Evolutionary conservation across 108 stramenopile genomes (phyloP), one percentile per base, ranked within the genome.

Genomic region (Cyclotella cryptica): DNA sequence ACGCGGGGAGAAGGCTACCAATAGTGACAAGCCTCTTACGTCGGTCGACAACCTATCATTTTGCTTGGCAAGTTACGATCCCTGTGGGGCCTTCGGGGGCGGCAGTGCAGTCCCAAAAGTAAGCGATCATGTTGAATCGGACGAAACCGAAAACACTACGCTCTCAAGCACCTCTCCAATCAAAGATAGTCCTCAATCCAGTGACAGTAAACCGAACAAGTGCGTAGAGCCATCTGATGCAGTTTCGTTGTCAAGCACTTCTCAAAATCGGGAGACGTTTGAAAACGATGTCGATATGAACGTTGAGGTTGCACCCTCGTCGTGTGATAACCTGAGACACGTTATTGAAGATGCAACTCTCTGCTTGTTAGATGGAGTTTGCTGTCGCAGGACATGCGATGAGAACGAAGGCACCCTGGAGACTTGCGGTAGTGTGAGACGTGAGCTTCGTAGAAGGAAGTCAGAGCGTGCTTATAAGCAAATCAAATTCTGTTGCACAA

Each of bases 141-240:
- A 55, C 24, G 55, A 55, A 3, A 55, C 55, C 55, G 55, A 55
- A 22, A 55, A 55, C 55, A 55, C 55, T 12, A 24, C 55, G 22
- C 55, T 55, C 19, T 55, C 55, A 12, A 55, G 21, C 24, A n/a
- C n/a, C 21, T 24, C 7, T 12, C 55, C 55, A 19, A 55, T n/a
- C 8, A 55, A 21, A 55, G n/a, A 19, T 24, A 55, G 55, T 55
- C 22, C 6, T 26, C 55, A 55, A 24, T 55, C 55, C 55, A 55
- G 22, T 22, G 35, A 35, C 35, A 35, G 35, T 35, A 6, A 35
- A 35, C 35, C 35, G 35, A 6, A 35, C 35, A 35, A 35, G 6
- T 6, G 2, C 35, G 35, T 6, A 35, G 35, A 35, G 6, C 35
- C 2, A 5, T 6, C 35, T 35, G 35, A 35, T 35, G 35, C 6